These are phyloP conservation scores for Salvia sclarea DNA, from an alignment of 305 asterid species.

Conservation along the genomic window DNA sequence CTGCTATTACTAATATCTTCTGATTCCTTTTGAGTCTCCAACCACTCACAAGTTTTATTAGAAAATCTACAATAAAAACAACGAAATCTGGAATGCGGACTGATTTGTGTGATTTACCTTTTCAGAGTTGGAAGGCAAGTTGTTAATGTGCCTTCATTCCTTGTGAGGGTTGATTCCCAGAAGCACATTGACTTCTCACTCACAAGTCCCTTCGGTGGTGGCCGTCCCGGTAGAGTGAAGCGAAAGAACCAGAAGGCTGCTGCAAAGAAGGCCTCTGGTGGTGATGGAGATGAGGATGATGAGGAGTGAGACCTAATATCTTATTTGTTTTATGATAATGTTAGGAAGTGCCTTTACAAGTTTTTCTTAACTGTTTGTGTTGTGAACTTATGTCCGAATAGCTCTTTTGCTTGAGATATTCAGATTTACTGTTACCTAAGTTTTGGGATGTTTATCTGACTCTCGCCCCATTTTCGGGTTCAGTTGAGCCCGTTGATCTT, in stretches of 20 bases:
- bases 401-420: constrained; percentile 28
- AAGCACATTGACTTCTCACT: constrained; percentile 63
- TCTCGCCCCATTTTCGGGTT: background rate
- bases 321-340: background rate
- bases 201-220: constrained; percentile 63
- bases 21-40: background rate
- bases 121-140: constrained; percentile 66
- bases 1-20: background rate
- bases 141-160: constrained; percentile 57
- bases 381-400: background rate
- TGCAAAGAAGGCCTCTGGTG: constrained; percentile 61
- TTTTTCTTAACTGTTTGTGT: background rate
- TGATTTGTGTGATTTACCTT: background rate
- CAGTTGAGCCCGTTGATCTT: background rate
- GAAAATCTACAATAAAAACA: background rate
- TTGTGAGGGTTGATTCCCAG: constrained; percentile 62
- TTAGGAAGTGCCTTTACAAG: background rate
- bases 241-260: constrained; percentile 62
- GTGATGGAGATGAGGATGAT: constrained; percentile 62
- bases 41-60: background rate
- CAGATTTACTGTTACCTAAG: background rate
- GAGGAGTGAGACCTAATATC: constrained; percentile 41
- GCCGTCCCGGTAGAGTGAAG: constrained; percentile 68
- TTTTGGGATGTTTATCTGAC: constrained; percentile 13
- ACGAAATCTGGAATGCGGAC: background rate